Percentiles rank a stretch among this genome's conserved stretches.
These are phyloP conservation scores for Senna siamea DNA, from an alignment of 306 rosid species.

Conservation along the genomic window DNA sequence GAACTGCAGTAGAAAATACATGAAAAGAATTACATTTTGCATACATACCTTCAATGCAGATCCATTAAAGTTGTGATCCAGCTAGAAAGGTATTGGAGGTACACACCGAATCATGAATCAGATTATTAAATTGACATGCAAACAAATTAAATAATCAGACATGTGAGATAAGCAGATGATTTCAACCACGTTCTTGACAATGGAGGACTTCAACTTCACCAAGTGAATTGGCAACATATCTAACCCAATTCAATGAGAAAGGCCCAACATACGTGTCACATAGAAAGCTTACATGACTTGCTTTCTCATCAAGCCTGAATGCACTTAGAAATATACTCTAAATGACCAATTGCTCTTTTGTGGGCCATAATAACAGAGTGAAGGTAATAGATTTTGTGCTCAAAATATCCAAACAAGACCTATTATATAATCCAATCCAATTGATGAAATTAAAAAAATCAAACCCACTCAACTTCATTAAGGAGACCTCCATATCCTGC, in stretches of 20 bases:
- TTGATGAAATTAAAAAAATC: not conserved
- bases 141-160: slow-evolving; percentile 7
- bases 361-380: not conserved
- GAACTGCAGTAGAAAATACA: slow-evolving; percentile 48
- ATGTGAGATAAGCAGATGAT: too few species aligned
- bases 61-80: slow-evolving; percentile 20
- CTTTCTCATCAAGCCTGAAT: slow-evolving; percentile 12
- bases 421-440: slow-evolving; percentile 1
- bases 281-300: too few species aligned
- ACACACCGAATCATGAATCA: slow-evolving; percentile 14
- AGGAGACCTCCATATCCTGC: not conserved
- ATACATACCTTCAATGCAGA: slow-evolving; percentile 15
- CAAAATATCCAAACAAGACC: not conserved
- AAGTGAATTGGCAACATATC: too few species aligned
- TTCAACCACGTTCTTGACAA: too few species aligned
- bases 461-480: slow-evolving; percentile 7
- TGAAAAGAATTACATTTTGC: not conserved
- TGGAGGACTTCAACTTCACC: too few species aligned
- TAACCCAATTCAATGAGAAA: too few species aligned
- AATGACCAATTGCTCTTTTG: too few species aligned
- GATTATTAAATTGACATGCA: slow-evolving; percentile 16
- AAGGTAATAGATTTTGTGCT: not conserved
- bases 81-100: slow-evolving; percentile 9
- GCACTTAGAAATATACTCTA: not conserved
- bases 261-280: too few species aligned